phyloP scores from a whole-genome alignment of 1,139 yeast species.

The Blastobotrys buckinghamii region DNA sequence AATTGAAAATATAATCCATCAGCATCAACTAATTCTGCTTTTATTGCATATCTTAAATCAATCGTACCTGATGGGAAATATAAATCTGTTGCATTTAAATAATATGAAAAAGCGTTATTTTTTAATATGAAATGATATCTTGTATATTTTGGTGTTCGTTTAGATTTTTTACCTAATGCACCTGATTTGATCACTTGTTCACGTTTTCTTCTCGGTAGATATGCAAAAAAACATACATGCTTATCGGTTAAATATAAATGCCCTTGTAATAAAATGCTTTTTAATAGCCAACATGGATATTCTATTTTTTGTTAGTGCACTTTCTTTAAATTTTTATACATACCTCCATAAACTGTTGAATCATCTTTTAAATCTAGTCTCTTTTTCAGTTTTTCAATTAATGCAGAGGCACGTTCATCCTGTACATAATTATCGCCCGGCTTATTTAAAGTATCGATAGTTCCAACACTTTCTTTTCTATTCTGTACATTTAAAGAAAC shows the following conservation, averaged over 20 bases:
- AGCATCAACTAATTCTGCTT: slow-evolving; percentile 46
- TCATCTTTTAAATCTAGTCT: slow-evolving; percentile 26
- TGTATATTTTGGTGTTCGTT: slow-evolving; percentile 26
- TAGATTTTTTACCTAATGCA: slow-evolving; percentile 32
- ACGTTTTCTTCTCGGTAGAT: slow-evolving; percentile 52
- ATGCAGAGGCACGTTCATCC: slow-evolving; percentile 21
- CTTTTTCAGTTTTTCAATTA: slow-evolving; percentile 25
- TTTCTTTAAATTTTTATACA: slow-evolving; percentile 6
- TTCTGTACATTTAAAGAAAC: no score
- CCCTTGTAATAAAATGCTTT: slow-evolving; percentile 82
- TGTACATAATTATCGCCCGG: slow-evolving; percentile 4
- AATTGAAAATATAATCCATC: slow-evolving; percentile 26
- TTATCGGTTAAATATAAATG: slow-evolving; percentile 66
- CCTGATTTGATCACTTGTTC: slow-evolving; percentile 41
- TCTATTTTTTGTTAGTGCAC: slow-evolving; percentile 24
- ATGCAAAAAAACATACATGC: slow-evolving; percentile 70
- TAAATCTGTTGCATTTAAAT: slow-evolving; percentile 64
- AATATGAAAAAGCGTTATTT: slow-evolving; percentile 63
- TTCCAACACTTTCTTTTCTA: not conserved
- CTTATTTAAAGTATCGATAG: not conserved
- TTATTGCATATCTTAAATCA: slow-evolving; percentile 58
- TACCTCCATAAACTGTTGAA: slow-evolving; percentile 26
- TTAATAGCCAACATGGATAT: slow-evolving; percentile 72
- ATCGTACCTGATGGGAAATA: slow-evolving; percentile 78
- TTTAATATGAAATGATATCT: slow-evolving; percentile 77